These are phyloP conservation scores for maize (Zea mays) DNA, from an alignment of 176 grass and related monocot genomes.

Conservation along the genomic window DNA sequence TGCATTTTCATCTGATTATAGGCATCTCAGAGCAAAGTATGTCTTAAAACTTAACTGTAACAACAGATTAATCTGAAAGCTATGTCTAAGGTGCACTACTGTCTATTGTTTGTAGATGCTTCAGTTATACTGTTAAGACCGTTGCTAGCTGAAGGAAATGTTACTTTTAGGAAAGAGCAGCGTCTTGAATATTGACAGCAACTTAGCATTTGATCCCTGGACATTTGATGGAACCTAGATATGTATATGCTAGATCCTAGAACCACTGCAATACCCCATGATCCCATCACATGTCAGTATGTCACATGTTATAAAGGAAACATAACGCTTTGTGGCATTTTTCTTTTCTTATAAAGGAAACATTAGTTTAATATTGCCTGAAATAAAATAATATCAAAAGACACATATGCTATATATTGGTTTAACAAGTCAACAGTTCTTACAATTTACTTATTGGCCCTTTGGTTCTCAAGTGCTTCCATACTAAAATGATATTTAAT, in stretches of 20 bases:
- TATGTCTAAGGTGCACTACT: background rate
- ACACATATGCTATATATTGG: background rate
- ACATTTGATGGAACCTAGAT: background rate
- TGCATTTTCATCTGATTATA: slow-evolving; percentile 19
- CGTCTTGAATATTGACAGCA: background rate
- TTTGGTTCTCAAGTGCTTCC: slow-evolving; percentile 5
- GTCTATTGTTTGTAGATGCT: background rate
- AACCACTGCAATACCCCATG: background rate
- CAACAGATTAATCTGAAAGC: background rate
- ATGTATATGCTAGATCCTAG: background rate
- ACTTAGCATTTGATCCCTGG: background rate
- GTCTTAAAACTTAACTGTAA: slow-evolving; percentile 11
- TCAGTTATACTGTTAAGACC: slow-evolving; percentile 6
- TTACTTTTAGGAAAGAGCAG: background rate
- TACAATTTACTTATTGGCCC: slow-evolving; percentile 21
- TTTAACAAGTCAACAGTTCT: slow-evolving; percentile 17
- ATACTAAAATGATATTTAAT: background rate
- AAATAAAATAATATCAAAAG: slow-evolving; percentile 20
- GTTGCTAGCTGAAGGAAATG: background rate
- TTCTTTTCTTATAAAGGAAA: background rate
- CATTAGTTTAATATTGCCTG: background rate
- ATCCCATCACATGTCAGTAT: background rate
- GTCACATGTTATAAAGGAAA: background rate
- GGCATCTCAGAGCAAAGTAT: background rate
- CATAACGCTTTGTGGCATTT: background rate